Evolutionary conservation across 345 rosid genomes (phyloP).

Genomic region (Geranium rotundifolium): DNA sequence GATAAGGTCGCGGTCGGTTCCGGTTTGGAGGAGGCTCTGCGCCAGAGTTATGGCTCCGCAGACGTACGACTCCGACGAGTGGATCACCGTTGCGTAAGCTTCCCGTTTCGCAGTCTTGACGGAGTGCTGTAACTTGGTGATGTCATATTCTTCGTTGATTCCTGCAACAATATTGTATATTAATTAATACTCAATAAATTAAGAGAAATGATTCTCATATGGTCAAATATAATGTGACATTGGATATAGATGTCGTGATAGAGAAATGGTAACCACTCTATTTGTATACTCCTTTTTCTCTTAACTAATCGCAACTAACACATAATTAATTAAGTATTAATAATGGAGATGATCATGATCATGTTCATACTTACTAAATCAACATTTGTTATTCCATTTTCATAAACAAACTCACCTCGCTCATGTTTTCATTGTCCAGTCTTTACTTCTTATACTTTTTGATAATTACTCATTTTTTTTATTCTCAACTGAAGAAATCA

Average conservation of each 20-base stretch:
- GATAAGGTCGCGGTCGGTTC: slow-evolving; percentile 75
- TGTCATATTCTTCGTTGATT: slow-evolving; percentile 45
- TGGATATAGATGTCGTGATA: not conserved
- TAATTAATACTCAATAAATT: not conserved
- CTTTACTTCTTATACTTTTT: too few species aligned
- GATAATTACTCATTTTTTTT: too few species aligned
- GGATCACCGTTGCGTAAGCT: slow-evolving; percentile 85
- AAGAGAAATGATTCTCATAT: not conserved
- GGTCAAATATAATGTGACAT: too few species aligned
- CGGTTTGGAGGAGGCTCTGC: slow-evolving; percentile 68
- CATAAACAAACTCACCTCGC: too few species aligned
- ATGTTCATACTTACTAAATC: too few species aligned
- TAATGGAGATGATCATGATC: too few species aligned
- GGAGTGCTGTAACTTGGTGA: slow-evolving; percentile 37
- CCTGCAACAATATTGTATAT: slow-evolving; percentile 25
- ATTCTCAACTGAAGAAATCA: too few species aligned
- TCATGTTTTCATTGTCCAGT: too few species aligned
- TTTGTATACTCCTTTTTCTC: not conserved
- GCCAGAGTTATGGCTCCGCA: slow-evolving; percentile 89
- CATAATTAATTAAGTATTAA: not conserved
- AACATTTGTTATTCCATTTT: too few species aligned
- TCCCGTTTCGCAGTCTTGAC: slow-evolving; percentile 46
- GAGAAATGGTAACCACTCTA: not conserved
- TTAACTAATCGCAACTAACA: not conserved
- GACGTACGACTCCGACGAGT: slow-evolving; percentile 75